Evolutionary conservation across 352 stramenopile genomes (phyloP).

Genomic region (Globisporangium recalcitrans): DNA sequence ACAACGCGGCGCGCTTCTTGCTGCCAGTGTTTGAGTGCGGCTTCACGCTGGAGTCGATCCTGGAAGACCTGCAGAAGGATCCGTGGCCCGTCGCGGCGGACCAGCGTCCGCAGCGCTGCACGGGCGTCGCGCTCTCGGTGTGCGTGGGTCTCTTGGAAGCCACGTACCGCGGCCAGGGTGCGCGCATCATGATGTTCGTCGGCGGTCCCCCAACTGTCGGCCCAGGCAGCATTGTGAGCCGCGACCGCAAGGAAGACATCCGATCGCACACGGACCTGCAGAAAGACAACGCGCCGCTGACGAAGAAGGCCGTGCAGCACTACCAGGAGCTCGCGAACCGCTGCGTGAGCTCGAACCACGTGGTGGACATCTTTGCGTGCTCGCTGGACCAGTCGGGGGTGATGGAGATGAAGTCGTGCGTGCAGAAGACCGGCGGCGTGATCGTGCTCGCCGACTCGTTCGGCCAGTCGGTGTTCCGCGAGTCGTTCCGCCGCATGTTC

Average conservation of each 20-base stretch:
- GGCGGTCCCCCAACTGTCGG: conserved; percentile 95
- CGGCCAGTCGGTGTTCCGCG: conserved; percentile 98
- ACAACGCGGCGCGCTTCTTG: conserved; percentile 93
- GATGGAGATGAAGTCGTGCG: conserved; percentile 97
- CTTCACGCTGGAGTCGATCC: conserved; percentile 96
- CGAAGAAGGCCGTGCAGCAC: conserved; percentile 94
- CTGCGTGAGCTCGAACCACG: conserved; percentile 90
- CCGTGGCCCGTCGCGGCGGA: conserved; percentile 97
- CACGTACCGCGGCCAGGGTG: conserved; percentile 92
- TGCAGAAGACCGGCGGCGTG: conserved; percentile 98
- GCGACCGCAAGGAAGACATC: conserved; percentile 97
- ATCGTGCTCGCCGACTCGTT: conserved; percentile 98
- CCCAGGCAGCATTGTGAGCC: conserved; percentile 93
- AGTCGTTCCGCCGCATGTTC: conserved; percentile 98
- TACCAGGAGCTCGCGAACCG: conserved; percentile 94
- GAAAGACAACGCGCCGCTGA: conserved; percentile 92
- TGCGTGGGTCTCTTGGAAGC: conserved; percentile 96
- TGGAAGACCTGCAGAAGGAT: conserved; percentile 97
- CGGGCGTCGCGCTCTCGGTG: conserved; percentile 94
- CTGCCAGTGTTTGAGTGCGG: conserved; percentile 95
- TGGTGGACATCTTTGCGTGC: conserved; percentile 99
- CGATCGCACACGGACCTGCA: conserved; percentile 93
- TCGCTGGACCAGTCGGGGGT: conserved; percentile 96
- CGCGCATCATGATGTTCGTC: conserved; percentile 98
- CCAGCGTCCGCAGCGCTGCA: conserved; percentile 94